A percentile compares a stretch with the other conserved stretches of the same genome.
These are phyloP conservation scores for Davidsoniella neocaledoniae DNA, from an alignment of 2,329 filamentous ascomycete species.

Conservation along the genomic window DNA sequence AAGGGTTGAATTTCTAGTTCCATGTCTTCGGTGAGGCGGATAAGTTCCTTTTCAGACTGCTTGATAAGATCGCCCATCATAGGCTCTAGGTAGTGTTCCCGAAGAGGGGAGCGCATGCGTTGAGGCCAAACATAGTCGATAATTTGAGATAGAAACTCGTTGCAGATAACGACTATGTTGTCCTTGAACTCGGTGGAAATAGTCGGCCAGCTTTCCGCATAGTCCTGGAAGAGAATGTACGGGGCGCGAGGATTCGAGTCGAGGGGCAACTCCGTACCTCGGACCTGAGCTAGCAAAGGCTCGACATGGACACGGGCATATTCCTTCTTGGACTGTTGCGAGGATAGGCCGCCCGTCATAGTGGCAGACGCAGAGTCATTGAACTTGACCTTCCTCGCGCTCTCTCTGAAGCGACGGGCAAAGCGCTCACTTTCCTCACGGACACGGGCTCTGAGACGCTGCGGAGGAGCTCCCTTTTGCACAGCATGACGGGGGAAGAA, in stretches of 20 bases:
- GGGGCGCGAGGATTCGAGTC: conserved; percentile 35
- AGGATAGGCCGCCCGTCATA: conserved; percentile 16
- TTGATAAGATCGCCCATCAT: conserved; percentile 31
- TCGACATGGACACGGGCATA: conserved; percentile 33
- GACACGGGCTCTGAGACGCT: conserved; percentile 33
- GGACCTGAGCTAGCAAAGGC: conserved; percentile 31
- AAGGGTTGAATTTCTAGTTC: conserved; percentile 36
- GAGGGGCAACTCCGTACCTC: conserved; percentile 35
- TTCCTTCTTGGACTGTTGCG: conserved; percentile 26
- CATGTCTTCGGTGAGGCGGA: conserved; percentile 31
- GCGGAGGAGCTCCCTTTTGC: conserved; percentile 32
- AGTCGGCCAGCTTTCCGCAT: conserved; percentile 34
- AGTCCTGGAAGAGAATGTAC: conserved; percentile 37
- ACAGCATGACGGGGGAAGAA: conserved; percentile 34
- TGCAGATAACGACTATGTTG: conserved; percentile 35
- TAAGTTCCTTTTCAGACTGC: conserved; percentile 29
- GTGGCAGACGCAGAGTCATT: conserved; percentile 13
- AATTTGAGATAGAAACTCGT: conserved; percentile 34
- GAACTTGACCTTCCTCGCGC: conserved; percentile 33
- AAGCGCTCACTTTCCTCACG: conserved; percentile 36
- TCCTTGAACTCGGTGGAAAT: conserved; percentile 37
- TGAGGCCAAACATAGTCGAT: conserved; percentile 33
- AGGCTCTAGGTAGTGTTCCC: conserved; percentile 30
- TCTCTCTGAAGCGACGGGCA: conserved; percentile 29
- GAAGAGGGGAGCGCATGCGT: conserved; percentile 34